Conservation (phyloP, 2,329 filamentous ascomycete species). For the Fusarium sublunatum region DNA sequence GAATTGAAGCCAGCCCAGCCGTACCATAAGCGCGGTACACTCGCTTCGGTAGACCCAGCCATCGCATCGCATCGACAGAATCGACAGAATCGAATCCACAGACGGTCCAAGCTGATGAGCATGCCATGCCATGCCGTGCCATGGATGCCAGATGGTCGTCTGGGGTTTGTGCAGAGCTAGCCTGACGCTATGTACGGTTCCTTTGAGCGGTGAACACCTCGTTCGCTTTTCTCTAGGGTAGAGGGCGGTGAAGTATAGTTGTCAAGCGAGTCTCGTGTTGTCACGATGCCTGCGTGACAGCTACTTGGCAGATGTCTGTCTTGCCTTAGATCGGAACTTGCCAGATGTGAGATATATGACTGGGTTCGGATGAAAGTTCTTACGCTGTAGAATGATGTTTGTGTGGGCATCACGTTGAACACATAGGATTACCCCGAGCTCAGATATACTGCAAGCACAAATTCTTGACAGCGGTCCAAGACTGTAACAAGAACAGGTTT, state of each 20-base stretch:
- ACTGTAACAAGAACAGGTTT: too few species aligned
- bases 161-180: conserved; percentile 43
- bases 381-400: background rate
- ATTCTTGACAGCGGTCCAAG: background rate
- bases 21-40: conserved; percentile 21
- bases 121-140: conserved; percentile 5
- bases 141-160: conserved; percentile 36
- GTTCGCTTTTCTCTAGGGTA: conserved; percentile 40
- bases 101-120: conserved; percentile 21
- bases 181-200: conserved; percentile 28
- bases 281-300: conserved; percentile 28
- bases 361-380: background rate
- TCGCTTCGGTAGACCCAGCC: conserved; percentile 25
- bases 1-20: conserved; percentile 4
- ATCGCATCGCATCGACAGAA: background rate
- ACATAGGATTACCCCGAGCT: too few species aligned
- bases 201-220: conserved; percentile 43
- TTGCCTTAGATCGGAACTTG: background rate
- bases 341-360: background rate
- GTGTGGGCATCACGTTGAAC: background rate
- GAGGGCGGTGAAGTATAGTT: conserved; percentile 41
- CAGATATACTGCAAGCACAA: too few species aligned
- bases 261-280: conserved; percentile 16
- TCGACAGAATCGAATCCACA: conserved; percentile 8
- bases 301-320: conserved; percentile 15